Percentiles rank a stretch among this genome's conserved stretches.
These are phyloP conservation scores for Euphorbia lathyris DNA, from an alignment of 345 rosid species.

Conservation along the genomic window DNA sequence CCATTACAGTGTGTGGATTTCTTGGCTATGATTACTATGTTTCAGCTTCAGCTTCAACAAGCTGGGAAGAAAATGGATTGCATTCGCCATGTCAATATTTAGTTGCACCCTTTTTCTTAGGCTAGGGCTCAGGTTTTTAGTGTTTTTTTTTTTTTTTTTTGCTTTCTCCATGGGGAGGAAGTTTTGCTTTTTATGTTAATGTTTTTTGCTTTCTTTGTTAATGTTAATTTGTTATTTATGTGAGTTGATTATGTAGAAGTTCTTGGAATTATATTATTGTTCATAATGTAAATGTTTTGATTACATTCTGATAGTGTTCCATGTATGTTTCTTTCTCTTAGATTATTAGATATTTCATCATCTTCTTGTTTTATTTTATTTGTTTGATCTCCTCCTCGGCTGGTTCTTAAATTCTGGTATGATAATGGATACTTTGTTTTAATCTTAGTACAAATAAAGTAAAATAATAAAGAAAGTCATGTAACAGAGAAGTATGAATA, in stretches of 20 bases:
- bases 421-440: too few relatives aligned
- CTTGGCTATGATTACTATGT: constrained; percentile 44
- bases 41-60: constrained; percentile 56
- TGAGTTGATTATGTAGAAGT: background rate
- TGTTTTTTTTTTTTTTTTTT: background rate
- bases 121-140: background rate
- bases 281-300: too few relatives aligned
- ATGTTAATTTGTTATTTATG: background rate
- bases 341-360: too few relatives aligned
- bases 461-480: too few relatives aligned
- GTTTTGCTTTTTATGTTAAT: background rate
- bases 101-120: background rate
- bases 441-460: too few relatives aligned
- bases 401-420: too few relatives aligned
- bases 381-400: too few relatives aligned
- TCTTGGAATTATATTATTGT: too few relatives aligned
- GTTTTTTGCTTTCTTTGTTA: background rate
- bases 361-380: too few relatives aligned
- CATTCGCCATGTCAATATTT: background rate
- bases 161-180: background rate
- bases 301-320: too few relatives aligned
- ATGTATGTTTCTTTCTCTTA: too few relatives aligned
- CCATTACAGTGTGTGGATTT: constrained; percentile 60
- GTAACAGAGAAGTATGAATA: background rate
- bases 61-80: constrained; percentile 34